Base-by-base conservation (phyloP, 331 rosid genomes). In the Cydonia oblonga region DNA sequence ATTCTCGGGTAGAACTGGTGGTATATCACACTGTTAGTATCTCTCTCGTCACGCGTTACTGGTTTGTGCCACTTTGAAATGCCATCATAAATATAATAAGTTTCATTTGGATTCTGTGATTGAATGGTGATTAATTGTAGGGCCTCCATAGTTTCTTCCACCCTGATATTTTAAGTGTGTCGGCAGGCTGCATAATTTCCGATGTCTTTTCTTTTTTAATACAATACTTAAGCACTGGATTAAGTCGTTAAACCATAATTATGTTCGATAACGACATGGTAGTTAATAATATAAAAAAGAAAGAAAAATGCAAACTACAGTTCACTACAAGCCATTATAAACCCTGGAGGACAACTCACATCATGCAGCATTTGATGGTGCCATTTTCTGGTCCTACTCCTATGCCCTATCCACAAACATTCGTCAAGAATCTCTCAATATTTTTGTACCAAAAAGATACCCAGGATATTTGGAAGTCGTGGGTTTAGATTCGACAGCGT, bases 161-260 rank as follows among this genome's bases (percentile, higher is more conserved):
- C 35, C n/a, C 24, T 81, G 80, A 57, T 75, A 56, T 73, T 71
- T 53, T 51, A 46, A 8, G 69, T 74, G 85, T 77, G 90, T 86
- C 93, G 84, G 87, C 89, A 84, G 63, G 64, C 64, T 69, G n/a
- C n/a, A 19, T 71, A 16, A 56, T 71, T 54, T 75, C 51, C 56
- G 52, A 30, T 52, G 74, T 22, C 68, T 25, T 51, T 68, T 32
- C 65, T 51, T 57, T 68, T 15, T 42, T 60, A 14, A 11, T 11
- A 38, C 44, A 38, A 38, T 38, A 38, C 46, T 40, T 75, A 58
- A 71, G 52, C 7, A 46, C 20, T 68, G 68, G 74, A 66, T 76
- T 26, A 75, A 72, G 72, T 73, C 53, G 20, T 61, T 61, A 25
- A 35, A 29, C 63, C 26, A 16, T 46, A 13, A 19, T 44, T 28